Evolutionary conservation across 352 stramenopile species (phyloP).

Genomic region (Globisporangium okanoganense): DNA sequence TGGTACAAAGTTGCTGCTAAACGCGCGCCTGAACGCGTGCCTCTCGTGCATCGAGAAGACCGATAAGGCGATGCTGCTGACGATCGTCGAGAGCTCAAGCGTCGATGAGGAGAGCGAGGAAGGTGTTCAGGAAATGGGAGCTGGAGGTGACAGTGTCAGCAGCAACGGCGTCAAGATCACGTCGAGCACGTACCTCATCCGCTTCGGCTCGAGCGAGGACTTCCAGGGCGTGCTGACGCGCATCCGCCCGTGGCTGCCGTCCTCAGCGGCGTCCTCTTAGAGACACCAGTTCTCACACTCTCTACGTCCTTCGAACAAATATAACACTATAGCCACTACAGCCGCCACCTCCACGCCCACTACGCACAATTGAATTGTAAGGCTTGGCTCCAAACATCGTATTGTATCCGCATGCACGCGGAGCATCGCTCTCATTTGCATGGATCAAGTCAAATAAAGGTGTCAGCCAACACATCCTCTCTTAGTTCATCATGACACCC

Average conservation of each 20-base stretch:
- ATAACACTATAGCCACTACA: constrained; percentile 4
- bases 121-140: not conserved
- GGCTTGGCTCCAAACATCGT: not conserved
- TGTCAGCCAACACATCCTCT: no score
- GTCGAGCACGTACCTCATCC: constrained; percentile 69
- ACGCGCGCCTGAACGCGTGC: constrained; percentile 58
- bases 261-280: constrained; percentile 14
- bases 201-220: constrained; percentile 57
- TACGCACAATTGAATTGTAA: no score
- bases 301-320: not conserved
- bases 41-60: constrained; percentile 66
- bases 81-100: constrained; percentile 41
- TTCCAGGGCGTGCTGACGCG: constrained; percentile 42
- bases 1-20: constrained; percentile 76
- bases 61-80: constrained; percentile 72
- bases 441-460: no score
- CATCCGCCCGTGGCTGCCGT: constrained; percentile 39
- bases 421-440: not conserved
- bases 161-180: constrained; percentile 30
- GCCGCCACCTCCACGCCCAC: not conserved
- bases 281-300: not conserved
- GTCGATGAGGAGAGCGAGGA: constrained; percentile 18
- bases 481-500: not conserved
- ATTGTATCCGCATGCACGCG: not conserved
- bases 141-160: not conserved